These are phyloP conservation scores for Daldinia decipiens DNA, from an alignment of 495 filamentous ascomycete genomes.

Conservation along the genomic window DNA sequence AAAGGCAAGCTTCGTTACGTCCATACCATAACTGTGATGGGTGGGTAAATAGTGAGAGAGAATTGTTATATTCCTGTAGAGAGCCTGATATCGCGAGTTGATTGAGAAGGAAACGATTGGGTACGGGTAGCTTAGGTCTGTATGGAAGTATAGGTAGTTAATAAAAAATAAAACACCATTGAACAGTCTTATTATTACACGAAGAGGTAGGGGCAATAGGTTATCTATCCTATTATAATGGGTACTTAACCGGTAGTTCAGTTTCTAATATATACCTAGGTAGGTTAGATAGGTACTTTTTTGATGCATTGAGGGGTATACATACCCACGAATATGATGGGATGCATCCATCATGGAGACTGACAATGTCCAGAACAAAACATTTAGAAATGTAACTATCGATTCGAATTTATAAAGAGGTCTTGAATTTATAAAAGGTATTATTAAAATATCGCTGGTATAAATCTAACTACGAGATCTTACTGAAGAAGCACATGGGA, in stretches of 20 bases:
- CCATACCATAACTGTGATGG: conserved; percentile 59
- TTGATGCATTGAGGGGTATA: too few species aligned
- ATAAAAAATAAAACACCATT: neutral
- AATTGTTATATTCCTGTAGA: neutral
- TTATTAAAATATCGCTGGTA: too few species aligned
- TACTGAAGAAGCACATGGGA: conserved; percentile 26
- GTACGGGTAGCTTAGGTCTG: neutral
- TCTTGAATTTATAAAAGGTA: too few species aligned
- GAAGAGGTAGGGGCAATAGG: neutral
- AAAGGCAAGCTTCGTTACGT: conserved; percentile 60
- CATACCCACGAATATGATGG: conserved; percentile 60
- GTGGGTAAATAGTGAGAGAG: conserved; percentile 7
- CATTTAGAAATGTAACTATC: too few species aligned
- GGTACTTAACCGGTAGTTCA: neutral
- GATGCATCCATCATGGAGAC: conserved; percentile 55
- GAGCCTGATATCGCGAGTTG: neutral
- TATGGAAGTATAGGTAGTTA: neutral
- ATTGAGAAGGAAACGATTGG: neutral
- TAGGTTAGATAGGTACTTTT: too few species aligned
- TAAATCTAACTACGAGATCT: too few species aligned
- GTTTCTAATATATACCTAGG: neutral
- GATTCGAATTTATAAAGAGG: too few species aligned
- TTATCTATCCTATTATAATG: neutral
- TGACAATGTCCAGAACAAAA: too few species aligned
- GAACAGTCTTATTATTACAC: neutral